These are phyloP conservation scores for Boeremia lycopersici DNA, from an alignment of 2,329 filamentous ascomycete genomes.

Conservation along the genomic window DNA sequence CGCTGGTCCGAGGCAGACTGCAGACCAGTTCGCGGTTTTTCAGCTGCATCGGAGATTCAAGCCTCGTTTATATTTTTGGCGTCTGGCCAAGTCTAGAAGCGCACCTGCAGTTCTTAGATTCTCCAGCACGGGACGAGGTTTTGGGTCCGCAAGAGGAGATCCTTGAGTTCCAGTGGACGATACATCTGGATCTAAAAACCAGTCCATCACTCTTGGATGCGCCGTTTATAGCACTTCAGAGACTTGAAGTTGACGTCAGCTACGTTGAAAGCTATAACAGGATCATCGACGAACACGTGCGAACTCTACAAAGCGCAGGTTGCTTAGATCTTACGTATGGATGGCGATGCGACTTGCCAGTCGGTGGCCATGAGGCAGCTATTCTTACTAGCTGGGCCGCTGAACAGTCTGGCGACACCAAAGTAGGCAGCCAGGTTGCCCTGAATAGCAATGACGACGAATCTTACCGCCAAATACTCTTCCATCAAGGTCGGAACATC, in stretches of 20 bases:
- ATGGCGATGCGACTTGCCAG: conserved; percentile 33
- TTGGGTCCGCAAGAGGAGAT: conserved; percentile 38
- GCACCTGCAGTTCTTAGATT: conserved; percentile 36
- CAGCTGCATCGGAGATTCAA: conserved; percentile 36
- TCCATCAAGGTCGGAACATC: conserved; percentile 28
- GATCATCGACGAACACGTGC: conserved; percentile 19
- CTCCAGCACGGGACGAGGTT: conserved; percentile 32
- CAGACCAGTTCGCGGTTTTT: conserved; percentile 39
- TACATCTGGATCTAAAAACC: conserved; percentile 35
- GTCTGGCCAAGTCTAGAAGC: conserved; percentile 38
- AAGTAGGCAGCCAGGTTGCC: conserved; percentile 13
- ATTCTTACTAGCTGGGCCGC: conserved; percentile 33
- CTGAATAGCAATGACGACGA: conserved; percentile 10
- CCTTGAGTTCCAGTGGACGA: conserved; percentile 38
- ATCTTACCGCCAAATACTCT: conserved; percentile 21
- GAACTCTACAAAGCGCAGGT: conserved; percentile 21
- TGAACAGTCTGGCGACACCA: conserved; percentile 22
- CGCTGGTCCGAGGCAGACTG: conserved; percentile 32
- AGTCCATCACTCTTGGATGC: conserved; percentile 30
- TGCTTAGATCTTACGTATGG: conserved; percentile 26
- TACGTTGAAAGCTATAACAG: conserved; percentile 21
- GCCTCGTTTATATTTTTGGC: conserved; percentile 40
- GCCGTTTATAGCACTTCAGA: conserved; percentile 34
- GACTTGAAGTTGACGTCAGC: conserved; percentile 20
- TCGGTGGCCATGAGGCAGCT: conserved; percentile 29